Evolutionary conservation across 2,329 filamentous ascomycete genomes (phyloP).

Genomic region (Penicillium sp.): DNA sequence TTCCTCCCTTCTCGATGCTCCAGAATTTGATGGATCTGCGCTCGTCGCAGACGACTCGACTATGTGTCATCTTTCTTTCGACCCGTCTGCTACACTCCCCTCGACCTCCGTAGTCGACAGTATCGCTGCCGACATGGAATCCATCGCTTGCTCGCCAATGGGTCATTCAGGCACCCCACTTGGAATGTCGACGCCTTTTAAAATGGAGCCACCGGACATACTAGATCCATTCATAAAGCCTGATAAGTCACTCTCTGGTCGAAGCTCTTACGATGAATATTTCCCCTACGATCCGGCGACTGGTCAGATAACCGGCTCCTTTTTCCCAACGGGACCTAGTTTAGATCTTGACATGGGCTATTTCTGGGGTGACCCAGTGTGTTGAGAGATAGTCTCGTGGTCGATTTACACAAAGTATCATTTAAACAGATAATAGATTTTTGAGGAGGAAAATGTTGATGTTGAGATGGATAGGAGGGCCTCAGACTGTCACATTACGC

Average conservation of each 20-base stretch:
- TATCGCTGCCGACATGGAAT: constrained; percentile 26
- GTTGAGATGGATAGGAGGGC: not conserved
- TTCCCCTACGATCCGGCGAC: constrained; percentile 41
- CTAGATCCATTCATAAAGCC: constrained; percentile 33
- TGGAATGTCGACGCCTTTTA: constrained; percentile 19
- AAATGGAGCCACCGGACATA: constrained; percentile 30
- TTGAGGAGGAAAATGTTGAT: not conserved
- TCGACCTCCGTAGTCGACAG: constrained; percentile 14
- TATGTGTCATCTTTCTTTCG: constrained; percentile 25
- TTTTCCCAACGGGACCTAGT: constrained; percentile 37
- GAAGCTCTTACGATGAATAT: constrained; percentile 34
- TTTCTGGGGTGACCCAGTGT: constrained; percentile 37
- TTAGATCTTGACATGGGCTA: constrained; percentile 39
- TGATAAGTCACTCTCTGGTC: constrained; percentile 29
- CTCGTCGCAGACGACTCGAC: constrained; percentile 9
- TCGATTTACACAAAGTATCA: not conserved
- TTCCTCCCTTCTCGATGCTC: constrained; percentile 21
- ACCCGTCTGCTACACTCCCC: constrained; percentile 19
- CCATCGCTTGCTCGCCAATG: constrained; percentile 31
- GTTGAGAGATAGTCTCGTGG: constrained; percentile 11
- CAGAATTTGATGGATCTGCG: constrained; percentile 17
- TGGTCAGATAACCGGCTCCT: constrained; percentile 43
- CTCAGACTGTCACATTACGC: constrained; percentile 13
- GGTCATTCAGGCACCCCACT: constrained; percentile 28
- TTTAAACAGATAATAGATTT: not conserved